Percentiles rank a stretch among this genome's conserved stretches.
These are phyloP conservation scores for Gorgonomyces haynaldii DNA, from an alignment of 192 early-diverging fungal genomes.

Conservation along the genomic window DNA sequence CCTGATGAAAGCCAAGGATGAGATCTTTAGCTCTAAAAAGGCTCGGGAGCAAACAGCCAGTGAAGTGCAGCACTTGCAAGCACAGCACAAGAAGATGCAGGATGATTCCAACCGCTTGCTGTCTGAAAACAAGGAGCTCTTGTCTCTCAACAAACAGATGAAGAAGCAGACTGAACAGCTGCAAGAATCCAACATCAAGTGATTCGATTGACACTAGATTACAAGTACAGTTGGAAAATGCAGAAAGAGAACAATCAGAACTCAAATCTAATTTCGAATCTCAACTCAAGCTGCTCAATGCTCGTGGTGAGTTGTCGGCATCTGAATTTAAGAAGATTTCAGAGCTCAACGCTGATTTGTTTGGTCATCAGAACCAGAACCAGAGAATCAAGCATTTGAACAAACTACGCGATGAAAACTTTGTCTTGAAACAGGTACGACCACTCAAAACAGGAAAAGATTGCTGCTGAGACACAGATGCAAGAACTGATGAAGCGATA, in stretches of 20 bases:
- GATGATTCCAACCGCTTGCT: no score
- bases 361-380: slow-evolving; percentile 31
- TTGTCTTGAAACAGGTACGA: slow-evolving; percentile 26
- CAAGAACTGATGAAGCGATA: not conserved
- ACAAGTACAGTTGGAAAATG: not conserved
- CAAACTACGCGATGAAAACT: slow-evolving; percentile 29
- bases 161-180: no score
- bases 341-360: slow-evolving; percentile 28
- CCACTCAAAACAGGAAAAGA: not conserved
- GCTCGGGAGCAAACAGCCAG: no score
- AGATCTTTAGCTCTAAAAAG: no score
- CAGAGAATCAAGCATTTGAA: slow-evolving; percentile 38
- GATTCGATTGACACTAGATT: no score
- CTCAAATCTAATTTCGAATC: slow-evolving; percentile 2
- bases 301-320: slow-evolving; percentile 9
- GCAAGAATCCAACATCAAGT: no score
- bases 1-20: no score
- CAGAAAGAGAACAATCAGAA: not conserved
- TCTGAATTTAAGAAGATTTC: slow-evolving; percentile 25
- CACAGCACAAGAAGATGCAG: no score
- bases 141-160: no score
- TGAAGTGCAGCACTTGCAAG: no score
- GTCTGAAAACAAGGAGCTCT: no score
- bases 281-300: slow-evolving; percentile 14
- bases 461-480: no score